These are phyloP conservation scores for Puya raimondii DNA, from an alignment of 176 grass and related monocot genomes.

Conservation along the genomic window DNA sequence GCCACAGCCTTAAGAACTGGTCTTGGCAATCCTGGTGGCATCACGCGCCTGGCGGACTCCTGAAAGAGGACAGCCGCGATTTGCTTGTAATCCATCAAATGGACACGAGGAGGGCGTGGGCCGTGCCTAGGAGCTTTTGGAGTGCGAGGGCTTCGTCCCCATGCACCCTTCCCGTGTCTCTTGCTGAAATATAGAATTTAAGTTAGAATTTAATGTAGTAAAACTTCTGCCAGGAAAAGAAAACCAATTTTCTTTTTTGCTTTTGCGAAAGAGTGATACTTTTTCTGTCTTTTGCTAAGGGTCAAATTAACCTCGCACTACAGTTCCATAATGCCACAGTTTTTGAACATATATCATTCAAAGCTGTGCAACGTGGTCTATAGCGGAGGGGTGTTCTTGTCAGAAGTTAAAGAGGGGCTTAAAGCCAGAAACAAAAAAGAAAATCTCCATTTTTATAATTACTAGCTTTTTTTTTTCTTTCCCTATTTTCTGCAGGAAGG, in stretches of 20 bases:
- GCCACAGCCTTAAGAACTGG: slow-evolving; percentile 46
- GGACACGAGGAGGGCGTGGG: slow-evolving; percentile 44
- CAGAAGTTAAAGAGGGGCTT: too few relatives aligned
- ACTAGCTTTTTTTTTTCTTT: too few relatives aligned
- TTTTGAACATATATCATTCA: not conserved
- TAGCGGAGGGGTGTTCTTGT: too few relatives aligned
- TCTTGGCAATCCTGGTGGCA: slow-evolving; percentile 68
- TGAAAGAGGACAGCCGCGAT: slow-evolving; percentile 86
- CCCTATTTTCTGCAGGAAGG: not conserved
- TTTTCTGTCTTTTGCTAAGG: too few relatives aligned
- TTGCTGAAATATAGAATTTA: slow-evolving; percentile 17
- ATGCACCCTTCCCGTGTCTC: slow-evolving; percentile 42
- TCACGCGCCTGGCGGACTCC: slow-evolving; percentile 37
- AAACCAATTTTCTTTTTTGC: too few relatives aligned
- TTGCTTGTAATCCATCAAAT: slow-evolving; percentile 52
- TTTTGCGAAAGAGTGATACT: too few relatives aligned
- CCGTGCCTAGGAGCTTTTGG: slow-evolving; percentile 64
- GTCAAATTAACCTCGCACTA: too few relatives aligned
- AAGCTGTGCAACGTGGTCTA: too few relatives aligned
- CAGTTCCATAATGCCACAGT: not conserved
- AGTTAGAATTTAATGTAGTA: too few relatives aligned
- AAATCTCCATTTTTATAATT: too few relatives aligned
- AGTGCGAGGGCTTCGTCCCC: slow-evolving; percentile 41
- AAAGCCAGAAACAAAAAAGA: too few relatives aligned
- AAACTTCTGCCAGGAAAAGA: too few relatives aligned